These are phyloP conservation scores for Dovyalis caffra DNA, from an alignment of 345 rosid species.

Conservation along the genomic window DNA sequence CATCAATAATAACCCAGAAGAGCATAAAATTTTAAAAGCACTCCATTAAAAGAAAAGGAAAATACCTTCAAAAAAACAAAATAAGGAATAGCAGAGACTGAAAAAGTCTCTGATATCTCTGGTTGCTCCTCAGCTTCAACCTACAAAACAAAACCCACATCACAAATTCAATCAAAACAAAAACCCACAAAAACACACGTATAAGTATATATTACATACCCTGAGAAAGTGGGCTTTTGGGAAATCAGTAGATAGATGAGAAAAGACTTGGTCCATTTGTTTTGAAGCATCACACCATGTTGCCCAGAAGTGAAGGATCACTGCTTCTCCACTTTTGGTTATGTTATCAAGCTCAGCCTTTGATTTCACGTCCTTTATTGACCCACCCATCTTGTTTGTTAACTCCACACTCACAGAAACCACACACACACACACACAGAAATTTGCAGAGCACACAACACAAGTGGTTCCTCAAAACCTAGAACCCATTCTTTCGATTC, in stretches of 20 bases:
- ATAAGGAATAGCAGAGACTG: slow-evolving; percentile 88
- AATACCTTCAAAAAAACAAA: slow-evolving; percentile 85
- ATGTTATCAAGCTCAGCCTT: slow-evolving; percentile 75
- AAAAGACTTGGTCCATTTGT: slow-evolving; percentile 96
- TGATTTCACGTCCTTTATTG: slow-evolving; percentile 81
- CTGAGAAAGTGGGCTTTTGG: slow-evolving; percentile 74
- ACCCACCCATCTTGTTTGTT: slow-evolving; percentile 51
- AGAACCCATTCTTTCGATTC: background rate
- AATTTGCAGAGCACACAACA: background rate
- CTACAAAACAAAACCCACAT: slow-evolving; percentile 34
- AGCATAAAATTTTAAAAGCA: background rate
- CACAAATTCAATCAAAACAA: background rate
- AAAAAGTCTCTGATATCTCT: slow-evolving; percentile 73
- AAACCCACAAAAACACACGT: background rate
- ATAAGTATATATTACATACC: slow-evolving; percentile 29
- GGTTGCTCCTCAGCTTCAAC: slow-evolving; percentile 98
- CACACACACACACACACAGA: background rate
- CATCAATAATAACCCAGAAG: background rate
- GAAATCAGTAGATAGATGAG: slow-evolving; percentile 89
- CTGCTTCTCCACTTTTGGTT: slow-evolving; percentile 48
- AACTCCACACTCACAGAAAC: background rate
- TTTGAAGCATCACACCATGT: slow-evolving; percentile 99
- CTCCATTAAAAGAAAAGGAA: background rate
- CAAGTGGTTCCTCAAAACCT: background rate
- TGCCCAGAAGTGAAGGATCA: slow-evolving; percentile 91